A percentile compares a stretch with the other conserved stretches of the same genome.
phyloP scores from a whole-genome alignment of 495 filamentous ascomycete species.

The Neurospora cerealis region DNA sequence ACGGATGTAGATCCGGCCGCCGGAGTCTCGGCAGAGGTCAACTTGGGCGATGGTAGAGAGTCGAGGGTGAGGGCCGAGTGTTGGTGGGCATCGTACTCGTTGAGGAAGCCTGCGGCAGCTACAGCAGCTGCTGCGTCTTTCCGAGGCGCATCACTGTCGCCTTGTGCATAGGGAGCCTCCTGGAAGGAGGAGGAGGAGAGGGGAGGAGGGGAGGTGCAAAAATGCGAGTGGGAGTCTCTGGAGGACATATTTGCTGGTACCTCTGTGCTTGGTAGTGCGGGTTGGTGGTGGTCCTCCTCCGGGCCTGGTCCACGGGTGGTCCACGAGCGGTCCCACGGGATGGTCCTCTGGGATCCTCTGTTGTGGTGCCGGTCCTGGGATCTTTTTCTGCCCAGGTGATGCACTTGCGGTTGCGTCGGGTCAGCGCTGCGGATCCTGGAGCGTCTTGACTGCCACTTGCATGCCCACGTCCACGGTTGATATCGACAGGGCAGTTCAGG shows the following conservation, averaged over 20 bases:
- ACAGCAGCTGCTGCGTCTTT: constrained; percentile 4
- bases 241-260: not conserved
- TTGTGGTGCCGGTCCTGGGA: not conserved
- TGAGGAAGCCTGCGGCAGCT: constrained; percentile 2
- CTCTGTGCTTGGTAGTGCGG: not conserved
- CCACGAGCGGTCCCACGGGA: not conserved
- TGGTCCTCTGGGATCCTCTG: not conserved
- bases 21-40: constrained; percentile 3
- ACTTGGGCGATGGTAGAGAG: not conserved
- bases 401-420: not conserved
- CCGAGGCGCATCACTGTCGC: not conserved
- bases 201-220: not conserved
- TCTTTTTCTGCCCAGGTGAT: not conserved
- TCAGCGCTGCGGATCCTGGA: not conserved
- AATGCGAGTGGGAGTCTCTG: not conserved
- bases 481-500: not conserved
- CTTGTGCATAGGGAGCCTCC: not conserved
- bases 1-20: constrained; percentile 1
- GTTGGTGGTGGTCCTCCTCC: not conserved
- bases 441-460: not conserved
- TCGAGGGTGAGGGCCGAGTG: constrained; percentile 8
- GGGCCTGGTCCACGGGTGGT: not conserved
- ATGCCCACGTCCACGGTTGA: not conserved
- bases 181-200: not conserved
- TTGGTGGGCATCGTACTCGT: constrained; percentile 1